A percentile compares a stretch with the other conserved stretches of the same genome.
These are phyloP conservation scores for Taiwanofungus camphoratus DNA, from an alignment of 1,284 basidiomycete genomes.

Conservation along the genomic window DNA sequence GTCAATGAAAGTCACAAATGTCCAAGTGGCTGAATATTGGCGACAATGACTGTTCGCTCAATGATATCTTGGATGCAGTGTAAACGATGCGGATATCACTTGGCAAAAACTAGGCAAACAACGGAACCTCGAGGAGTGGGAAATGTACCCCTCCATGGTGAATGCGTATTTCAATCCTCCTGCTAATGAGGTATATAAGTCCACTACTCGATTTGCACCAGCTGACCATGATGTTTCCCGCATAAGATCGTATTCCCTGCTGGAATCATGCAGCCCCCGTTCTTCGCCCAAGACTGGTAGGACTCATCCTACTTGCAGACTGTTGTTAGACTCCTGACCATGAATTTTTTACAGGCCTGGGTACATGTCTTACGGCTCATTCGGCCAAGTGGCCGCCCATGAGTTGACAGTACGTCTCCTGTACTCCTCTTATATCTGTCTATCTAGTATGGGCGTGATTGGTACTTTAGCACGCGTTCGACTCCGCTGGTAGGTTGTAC, in stretches of 20 bases:
- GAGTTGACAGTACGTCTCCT: conserved; percentile 66
- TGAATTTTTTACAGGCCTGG: conserved; percentile 51
- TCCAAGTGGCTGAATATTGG: too few relatives aligned
- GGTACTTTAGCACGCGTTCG: conserved; percentile 78
- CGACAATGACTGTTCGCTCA: neutral
- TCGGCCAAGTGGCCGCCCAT: conserved; percentile 86
- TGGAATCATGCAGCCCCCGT: conserved; percentile 89
- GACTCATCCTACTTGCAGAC: conserved; percentile 12
- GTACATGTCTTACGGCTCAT: conserved; percentile 88
- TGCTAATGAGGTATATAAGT: conserved; percentile 67
- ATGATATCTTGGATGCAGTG: conserved; percentile 36
- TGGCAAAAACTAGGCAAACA: conserved; percentile 76
- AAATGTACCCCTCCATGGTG: conserved; percentile 80
- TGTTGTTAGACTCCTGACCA: neutral
- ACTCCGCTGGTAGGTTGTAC: conserved; percentile 83
- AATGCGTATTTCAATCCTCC: conserved; percentile 82
- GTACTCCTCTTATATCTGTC: neutral
- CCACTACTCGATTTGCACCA: too few relatives aligned
- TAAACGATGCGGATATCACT: conserved; percentile 51
- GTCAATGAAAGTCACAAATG: conserved; percentile 2
- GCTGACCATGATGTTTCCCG: conserved; percentile 4
- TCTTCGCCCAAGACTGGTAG: conserved; percentile 83
- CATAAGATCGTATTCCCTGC: conserved; percentile 93
- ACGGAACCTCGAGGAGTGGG: conserved; percentile 78
- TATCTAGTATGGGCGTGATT: neutral